Evolutionary conservation across 441 rosid species (phyloP), one percentile per base, ranked within the genome.

Genomic region (Aquilaria agallochum): DNA sequence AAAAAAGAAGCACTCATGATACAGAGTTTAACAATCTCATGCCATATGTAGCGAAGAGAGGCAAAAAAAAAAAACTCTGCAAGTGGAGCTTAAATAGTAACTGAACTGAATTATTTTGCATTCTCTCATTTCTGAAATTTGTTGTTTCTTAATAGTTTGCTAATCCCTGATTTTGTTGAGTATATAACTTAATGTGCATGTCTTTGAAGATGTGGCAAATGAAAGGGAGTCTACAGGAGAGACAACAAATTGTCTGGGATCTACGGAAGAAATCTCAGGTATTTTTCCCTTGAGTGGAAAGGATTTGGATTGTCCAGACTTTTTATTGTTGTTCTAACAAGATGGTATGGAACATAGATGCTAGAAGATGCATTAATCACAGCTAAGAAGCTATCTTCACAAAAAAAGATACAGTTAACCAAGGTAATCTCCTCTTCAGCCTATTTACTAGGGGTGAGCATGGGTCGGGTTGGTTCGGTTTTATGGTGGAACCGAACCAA

Each of bases 181-280:
- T 40, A 40, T 3, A 40, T 40, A 40, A 6, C 45, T 40, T 6
- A 40, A 40, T 6, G 45, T 40, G 45, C 45, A 40, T 70, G 58
- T 63, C 58, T 50, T 60, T 2, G 62, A 80, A 93, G 98, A 70
- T 90, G 47, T 62, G 76, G 55, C 71, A 60, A 66, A 64, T 85
- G 76, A 83, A 85, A 68, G 83, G 66, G 20, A 74, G 59, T 66
- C 63, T 88, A 70, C 73, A 69, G 63, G 90, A 71, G 63, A 80
- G 82, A 72, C 74, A 81, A 45, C 71, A 46, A 47, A 51, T 65
- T 64, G 83, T 83, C 63, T 70, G 61, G 32, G 90, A 77, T 60
- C 73, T 90, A 74, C 88, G 78, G 75, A 79, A 80, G 63, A 83
- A 75, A 75, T 74, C 82, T 53, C 79, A 80, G 91, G 98, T 90